Base-by-base conservation (phyloP, 2,329 filamentous ascomycete species). In the Penicillium rolfsii region DNA sequence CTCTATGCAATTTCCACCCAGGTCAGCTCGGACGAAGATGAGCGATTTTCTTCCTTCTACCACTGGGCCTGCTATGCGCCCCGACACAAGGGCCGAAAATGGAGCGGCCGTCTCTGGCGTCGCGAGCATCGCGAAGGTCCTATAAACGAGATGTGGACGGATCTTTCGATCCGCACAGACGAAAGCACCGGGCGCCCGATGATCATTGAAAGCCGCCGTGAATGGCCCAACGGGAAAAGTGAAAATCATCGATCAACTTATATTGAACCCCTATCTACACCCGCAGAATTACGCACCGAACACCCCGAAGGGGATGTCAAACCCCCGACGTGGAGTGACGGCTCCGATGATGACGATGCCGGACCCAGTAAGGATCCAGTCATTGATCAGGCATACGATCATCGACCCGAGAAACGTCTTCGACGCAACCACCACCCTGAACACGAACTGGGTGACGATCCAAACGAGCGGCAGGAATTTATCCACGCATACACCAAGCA, bases 131-230 rank as follows among this genome's bases (percentile, higher is more conserved):
- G 78, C 30, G 89, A 93, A 71, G 90, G 90, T 0, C 85, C 88
- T 0, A 86, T 92, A 16, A 89, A 93, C 65, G 87, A 92, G 67
- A 84, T 88, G 2, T 93, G 90, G 89, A 89, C 85, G 0, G 85
- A 87, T 59, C 76, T 93, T 3, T 83, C 83, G 4, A 77, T 93
- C 1, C 82, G 85, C 30, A 80, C 79, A 36, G 85, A 91, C 60
- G 86, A 91, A 61, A 67, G 68, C 11, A 87, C 83, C 0, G 85
- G 86, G 1, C 74, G 81, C 14, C 74, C 90, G 1, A 79, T 84
- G 54, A 87, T 91, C 19, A 75, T 91, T 0, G 90, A 93, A 73
- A 84, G 84, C 33, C 82, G 90, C 14, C 87, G 86, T 30, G 90
- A 93, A 72, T 92, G 88, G 86, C 80, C 76, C 9, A 70, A 80